phyloP scores from a whole-genome alignment of 1,284 basidiomycete genomes.

The Schizophyllum amplum region DNA sequence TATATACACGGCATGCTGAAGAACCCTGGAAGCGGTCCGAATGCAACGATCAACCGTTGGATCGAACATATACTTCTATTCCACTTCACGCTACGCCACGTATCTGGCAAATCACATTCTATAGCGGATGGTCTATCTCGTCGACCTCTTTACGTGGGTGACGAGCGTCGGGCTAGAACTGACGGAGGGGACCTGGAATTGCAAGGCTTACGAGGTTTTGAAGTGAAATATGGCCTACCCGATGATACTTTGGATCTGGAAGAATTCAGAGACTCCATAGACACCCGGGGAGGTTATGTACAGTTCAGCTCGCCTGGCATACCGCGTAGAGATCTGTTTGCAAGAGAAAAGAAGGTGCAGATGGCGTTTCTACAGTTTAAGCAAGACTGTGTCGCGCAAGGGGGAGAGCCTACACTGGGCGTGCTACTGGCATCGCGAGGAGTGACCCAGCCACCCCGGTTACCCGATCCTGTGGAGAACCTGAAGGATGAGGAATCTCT shows the following conservation, averaged over 20 bases:
- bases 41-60: conserved; percentile 31
- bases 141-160: conserved; percentile 10
- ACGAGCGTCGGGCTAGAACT: conserved; percentile 6
- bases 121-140: conserved; percentile 24
- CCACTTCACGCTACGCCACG: conserved; percentile 27
- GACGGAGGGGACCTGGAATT: conserved; percentile 8
- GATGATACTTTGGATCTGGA: conserved; percentile 10
- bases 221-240: conserved; percentile 2
- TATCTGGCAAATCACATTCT: conserved; percentile 19
- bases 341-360: background rate
- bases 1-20: conserved; percentile 32
- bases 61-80: conserved; percentile 28
- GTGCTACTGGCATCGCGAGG: background rate
- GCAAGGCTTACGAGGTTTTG: background rate
- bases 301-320: no score
- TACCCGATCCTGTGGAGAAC: background rate
- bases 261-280: conserved; percentile 12
- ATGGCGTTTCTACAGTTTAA: background rate
- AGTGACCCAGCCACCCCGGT: no score
- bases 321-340: no score
- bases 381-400: conserved; percentile 11
- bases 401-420: conserved; percentile 1
- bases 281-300: conserved; percentile 5
- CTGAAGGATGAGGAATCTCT: background rate
- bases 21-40: conserved; percentile 27